Conservation (phyloP, 202 grass and related monocot species). For the Carex arenaria region DNA sequence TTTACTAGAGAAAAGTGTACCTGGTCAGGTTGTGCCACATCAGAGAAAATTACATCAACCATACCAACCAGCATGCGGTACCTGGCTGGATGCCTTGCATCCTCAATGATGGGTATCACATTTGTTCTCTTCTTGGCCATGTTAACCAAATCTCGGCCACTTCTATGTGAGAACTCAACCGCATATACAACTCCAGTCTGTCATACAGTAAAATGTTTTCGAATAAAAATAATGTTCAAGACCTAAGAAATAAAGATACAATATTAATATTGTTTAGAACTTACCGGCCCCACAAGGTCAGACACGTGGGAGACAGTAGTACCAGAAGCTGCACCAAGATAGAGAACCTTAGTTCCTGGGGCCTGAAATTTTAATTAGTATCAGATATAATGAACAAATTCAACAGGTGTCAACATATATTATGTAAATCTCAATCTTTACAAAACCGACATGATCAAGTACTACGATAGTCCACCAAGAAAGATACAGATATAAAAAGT, state of each 20-base stretch:
- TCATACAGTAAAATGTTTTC: not conserved
- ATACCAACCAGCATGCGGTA: constrained; percentile 95
- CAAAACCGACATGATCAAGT: not conserved
- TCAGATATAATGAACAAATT: not conserved
- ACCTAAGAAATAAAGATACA: not conserved
- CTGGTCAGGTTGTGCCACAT: constrained; percentile 98
- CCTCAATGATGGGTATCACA: constrained; percentile 93
- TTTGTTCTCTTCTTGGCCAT: constrained; percentile 99
- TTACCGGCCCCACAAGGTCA: constrained; percentile 79
- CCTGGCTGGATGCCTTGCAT: constrained; percentile 84
- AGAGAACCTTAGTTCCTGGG: constrained; percentile 68
- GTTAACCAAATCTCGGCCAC: constrained; percentile 89
- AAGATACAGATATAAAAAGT: not conserved
- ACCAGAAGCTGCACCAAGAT: constrained; percentile 83
- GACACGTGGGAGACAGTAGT: constrained; percentile 92
- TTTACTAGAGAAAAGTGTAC: constrained; percentile 24
- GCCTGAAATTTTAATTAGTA: constrained; percentile 28
- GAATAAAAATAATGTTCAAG: not conserved
- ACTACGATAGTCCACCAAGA: not conserved
- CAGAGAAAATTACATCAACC: constrained; percentile 98
- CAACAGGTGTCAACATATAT: not conserved
- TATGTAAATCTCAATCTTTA: not conserved
- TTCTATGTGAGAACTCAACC: constrained; percentile 95
- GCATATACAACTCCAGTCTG: constrained; percentile 84
- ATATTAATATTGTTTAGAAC: not conserved